Conservation (phyloP, 305 asterid species). For the Ilex paraguariensis region DNA sequence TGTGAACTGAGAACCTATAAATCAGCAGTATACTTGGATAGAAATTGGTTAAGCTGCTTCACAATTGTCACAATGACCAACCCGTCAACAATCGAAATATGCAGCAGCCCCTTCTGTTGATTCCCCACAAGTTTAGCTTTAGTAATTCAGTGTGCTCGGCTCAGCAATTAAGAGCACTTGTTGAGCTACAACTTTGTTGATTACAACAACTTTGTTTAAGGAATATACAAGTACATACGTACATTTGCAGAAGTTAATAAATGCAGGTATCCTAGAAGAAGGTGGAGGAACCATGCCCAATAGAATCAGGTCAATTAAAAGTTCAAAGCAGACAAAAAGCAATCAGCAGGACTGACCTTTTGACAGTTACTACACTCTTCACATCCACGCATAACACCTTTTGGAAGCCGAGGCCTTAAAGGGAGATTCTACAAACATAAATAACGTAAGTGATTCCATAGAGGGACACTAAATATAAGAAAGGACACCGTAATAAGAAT, state of each 20-base stretch:
- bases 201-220: no score
- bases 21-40: no score
- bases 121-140: no score
- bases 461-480: neutral
- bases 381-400: constrained; percentile 74
- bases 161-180: no score
- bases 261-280: neutral
- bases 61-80: no score
- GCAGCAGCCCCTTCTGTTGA: no score
- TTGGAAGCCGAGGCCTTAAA: constrained; percentile 38
- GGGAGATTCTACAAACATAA: constrained; percentile 31
- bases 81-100: no score
- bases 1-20: neutral
- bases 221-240: no score
- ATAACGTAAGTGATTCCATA: constrained; percentile 9
- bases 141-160: no score
- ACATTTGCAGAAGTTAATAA: no score
- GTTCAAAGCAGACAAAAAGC: neutral
- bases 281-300: neutral
- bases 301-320: neutral
- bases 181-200: no score
- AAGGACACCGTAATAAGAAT: neutral
- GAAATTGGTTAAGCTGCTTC: neutral
- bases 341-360: constrained; percentile 31
- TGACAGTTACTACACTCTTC: constrained; percentile 59